Base-by-base conservation (phyloP, 176 grass and related monocot species). In the bread wheat (Triticum aestivum) region DNA sequence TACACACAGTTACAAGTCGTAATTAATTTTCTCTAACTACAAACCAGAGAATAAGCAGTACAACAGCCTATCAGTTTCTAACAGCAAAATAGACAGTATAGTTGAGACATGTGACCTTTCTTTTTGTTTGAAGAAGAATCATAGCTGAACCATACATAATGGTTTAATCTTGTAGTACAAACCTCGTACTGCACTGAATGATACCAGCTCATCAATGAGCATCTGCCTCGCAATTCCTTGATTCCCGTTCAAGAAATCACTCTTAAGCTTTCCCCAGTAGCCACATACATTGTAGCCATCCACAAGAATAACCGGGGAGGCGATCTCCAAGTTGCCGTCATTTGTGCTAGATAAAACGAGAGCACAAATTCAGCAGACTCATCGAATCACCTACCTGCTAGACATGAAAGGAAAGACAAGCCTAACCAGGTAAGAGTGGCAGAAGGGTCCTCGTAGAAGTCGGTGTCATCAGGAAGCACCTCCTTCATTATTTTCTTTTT, bases 271-370 rank as follows among this genome's bases (percentile, higher is more conserved):
- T 77, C 89, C 90, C 96, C 96, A 98, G 58, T 94, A 89, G 42
- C 96, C 96, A 83, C 96, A 96, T 75, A 98, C 88, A 42, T 98
- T 98, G 86, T 98, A 98, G 61, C 93, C 96, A 6, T 98, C 96
- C 27, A 98, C 91, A 73, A 98, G 91, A 88, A 95, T 88, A 79
- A 98, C 90, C 0, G 93, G 93, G 73, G 92, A 89, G 81, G 88
- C 93, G 41, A 87, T 92, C 51, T 95, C 93, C 64, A 89, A 27
- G 56, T 0, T 59, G 24, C 94, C 93, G 49, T 95, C 81, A 85
- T 83, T 89, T 84, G 88, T 94, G 70, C 93, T 98, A 85, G 67
- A 90, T 39, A 27, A 94, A 86, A 78, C 30, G 7, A 64, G 5
- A 75, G 54, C 11, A 37, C 39, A 49, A 79, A 56, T 29, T 95